Evolutionary conservation across 805 yeast species (phyloP).

Genomic region (Kluyveromyces siamensis): DNA sequence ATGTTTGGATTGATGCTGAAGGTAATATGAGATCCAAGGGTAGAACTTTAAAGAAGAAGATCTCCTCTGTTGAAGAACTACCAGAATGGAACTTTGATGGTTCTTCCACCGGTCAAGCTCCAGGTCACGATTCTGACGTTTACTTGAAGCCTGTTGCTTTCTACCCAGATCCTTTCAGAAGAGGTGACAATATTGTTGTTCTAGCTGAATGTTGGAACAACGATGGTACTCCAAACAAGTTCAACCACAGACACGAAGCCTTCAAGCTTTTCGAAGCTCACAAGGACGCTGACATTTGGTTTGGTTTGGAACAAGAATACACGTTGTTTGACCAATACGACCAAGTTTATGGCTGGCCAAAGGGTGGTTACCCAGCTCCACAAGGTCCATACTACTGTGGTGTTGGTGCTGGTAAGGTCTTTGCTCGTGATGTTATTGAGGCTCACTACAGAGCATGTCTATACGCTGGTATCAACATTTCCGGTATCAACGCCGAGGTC

Average conservation of each 20-base stretch:
- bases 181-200: conserved; percentile 93
- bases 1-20: conserved; percentile 94
- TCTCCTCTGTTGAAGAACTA: conserved; percentile 69
- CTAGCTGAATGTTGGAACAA: conserved; percentile 95
- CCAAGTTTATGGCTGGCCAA: conserved; percentile 96
- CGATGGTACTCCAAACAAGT: conserved; percentile 98
- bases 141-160: conserved; percentile 91
- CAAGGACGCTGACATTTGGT: conserved; percentile 79
- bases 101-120: conserved; percentile 97
- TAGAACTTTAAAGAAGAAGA: conserved; percentile 66
- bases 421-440: conserved; percentile 96
- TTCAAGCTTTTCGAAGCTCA: conserved; percentile 93
- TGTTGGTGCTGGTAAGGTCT: conserved; percentile 97
- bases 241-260: conserved; percentile 96
- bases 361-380: conserved; percentile 99
- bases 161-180: conserved; percentile 96
- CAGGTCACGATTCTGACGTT: conserved; percentile 94
- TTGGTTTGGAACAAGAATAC: conserved; percentile 98
- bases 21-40: conserved; percentile 92
- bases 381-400: conserved; percentile 99
- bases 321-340: conserved; percentile 89
- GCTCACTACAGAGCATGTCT: conserved; percentile 99
- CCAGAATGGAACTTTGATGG: conserved; percentile 99
- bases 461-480: conserved; percentile 79
- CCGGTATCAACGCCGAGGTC: conserved; percentile 98